Evolutionary conservation across 805 yeast genomes (phyloP).

Genomic region (Nakazawaea ernobii): DNA sequence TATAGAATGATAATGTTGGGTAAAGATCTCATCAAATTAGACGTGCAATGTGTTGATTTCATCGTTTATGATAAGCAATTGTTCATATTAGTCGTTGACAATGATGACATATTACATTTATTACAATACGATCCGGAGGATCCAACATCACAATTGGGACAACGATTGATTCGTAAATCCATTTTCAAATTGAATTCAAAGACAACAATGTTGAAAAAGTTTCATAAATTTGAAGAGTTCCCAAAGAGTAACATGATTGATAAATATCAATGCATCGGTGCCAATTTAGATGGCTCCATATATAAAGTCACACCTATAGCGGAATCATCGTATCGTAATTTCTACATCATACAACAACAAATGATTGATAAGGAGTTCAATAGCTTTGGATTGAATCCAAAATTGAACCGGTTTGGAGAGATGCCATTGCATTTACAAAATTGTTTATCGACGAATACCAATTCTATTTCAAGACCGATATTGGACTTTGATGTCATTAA

Average conservation of each 20-base stretch:
- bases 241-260: constrained; percentile 21
- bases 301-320: constrained; percentile 66
- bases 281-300: constrained; percentile 74
- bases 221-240: constrained; percentile 21
- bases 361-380: constrained; percentile 71
- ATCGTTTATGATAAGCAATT: constrained; percentile 65
- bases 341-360: constrained; percentile 85
- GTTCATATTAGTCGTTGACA: constrained; percentile 63
- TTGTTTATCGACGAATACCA: constrained; percentile 23
- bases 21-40: constrained; percentile 60
- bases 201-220: constrained; percentile 44
- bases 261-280: constrained; percentile 61
- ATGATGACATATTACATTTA: constrained; percentile 58
- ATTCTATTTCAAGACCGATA: constrained; percentile 50
- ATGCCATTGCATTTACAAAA: constrained; percentile 12
- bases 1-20: constrained; percentile 77
- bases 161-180: constrained; percentile 60
- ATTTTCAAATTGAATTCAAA: constrained; percentile 64
- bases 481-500: constrained; percentile 57
- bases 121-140: constrained; percentile 91
- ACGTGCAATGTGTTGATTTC: constrained; percentile 72
- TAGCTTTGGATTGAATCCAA: constrained; percentile 76
- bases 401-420: constrained; percentile 49
- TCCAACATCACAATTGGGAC: constrained; percentile 76
- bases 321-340: constrained; percentile 71